phyloP scores from a whole-genome alignment of 306 rosid species.

The cucumber (Cucumis sativus) region Cucumber_9930_V3 NC_026657.2:21335001-21335500 shows the following conservation, averaged over 20 bases:
- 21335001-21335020: conserved; percentile 99
- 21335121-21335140: conserved; percentile 71
- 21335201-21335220: conserved; percentile 44
- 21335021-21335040: conserved; percentile 15
- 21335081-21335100: background rate
- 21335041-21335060: background rate
- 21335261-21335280: conserved; percentile 3
- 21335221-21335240: conserved; percentile 1
- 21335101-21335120: conserved; percentile 98
- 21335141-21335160: conserved; percentile 59
- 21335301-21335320: conserved; percentile 85
- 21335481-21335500: conserved; percentile 80
- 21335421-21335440: background rate
- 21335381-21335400: conserved; percentile 13
- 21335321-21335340: conserved; percentile 80
- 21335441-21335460: background rate
- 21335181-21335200: conserved; percentile 98
- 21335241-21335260: background rate
- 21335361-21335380: conserved; percentile 65
- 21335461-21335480: conserved; percentile 36
- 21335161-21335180: conserved; percentile 65
- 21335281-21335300: conserved; percentile 94
- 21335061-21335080: background rate
- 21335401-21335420: background rate
- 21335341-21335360: conserved; percentile 98